Percentiles rank a stretch among this genome's conserved stretches.
Conservation (phyloP, 352 stramenopile genomes). For the Pythium aristosporum region DNA sequence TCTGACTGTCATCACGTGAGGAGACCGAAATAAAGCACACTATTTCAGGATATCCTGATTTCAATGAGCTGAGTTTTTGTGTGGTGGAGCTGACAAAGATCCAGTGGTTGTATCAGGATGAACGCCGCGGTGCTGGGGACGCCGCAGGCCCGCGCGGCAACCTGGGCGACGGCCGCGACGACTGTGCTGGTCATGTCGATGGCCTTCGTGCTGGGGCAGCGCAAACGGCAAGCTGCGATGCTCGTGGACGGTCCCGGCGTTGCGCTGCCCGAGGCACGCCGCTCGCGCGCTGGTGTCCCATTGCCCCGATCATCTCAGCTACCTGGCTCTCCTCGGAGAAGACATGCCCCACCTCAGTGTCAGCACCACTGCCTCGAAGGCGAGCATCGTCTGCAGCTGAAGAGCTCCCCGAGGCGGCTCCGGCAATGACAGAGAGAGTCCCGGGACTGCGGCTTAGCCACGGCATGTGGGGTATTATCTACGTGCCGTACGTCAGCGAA, state of each 20-base stretch:
- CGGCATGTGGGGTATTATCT: slow-evolving; percentile 31
- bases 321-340: slow-evolving; percentile 16
- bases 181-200: slow-evolving; percentile 32
- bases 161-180: slow-evolving; percentile 35
- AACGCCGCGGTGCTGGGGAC: background rate
- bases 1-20: background rate
- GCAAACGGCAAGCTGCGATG: slow-evolving; percentile 5
- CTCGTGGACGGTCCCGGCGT: background rate
- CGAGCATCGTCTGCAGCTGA: background rate
- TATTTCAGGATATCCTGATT: background rate
- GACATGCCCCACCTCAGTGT: background rate
- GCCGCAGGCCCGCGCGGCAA: slow-evolving; percentile 14
- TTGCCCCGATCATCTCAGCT: slow-evolving; percentile 10
- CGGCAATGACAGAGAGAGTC: background rate
- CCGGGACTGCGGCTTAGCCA: slow-evolving; percentile 32
- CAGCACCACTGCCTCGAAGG: background rate
- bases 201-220: slow-evolving; percentile 33
- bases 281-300: slow-evolving; percentile 16
- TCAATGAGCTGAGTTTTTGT: background rate
- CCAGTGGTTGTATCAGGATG: background rate
- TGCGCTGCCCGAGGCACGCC: slow-evolving; percentile 1
- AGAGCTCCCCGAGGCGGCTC: background rate
- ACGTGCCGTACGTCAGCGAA: slow-evolving; percentile 37
- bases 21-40: background rate
- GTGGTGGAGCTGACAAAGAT: background rate